These are phyloP conservation scores for Carex myosuroides DNA, from an alignment of 176 grass and related monocot genomes.

Conservation along the genomic window DNA sequence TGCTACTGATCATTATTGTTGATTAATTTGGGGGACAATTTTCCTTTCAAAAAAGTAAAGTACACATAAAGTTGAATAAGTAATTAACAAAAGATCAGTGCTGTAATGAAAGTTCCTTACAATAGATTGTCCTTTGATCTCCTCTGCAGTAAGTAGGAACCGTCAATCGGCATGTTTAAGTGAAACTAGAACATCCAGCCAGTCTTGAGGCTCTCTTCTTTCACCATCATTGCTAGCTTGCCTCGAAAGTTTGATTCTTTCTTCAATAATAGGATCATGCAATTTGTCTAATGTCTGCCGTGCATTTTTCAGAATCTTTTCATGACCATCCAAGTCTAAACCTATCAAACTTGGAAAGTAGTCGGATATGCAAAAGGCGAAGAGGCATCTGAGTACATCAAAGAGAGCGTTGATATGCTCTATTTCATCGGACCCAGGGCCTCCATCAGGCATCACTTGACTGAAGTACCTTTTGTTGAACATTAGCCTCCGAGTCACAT, in stretches of 20 bases:
- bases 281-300: background rate
- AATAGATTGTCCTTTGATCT: constrained; percentile 22
- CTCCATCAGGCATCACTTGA: background rate
- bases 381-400: constrained; percentile 3
- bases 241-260: constrained; percentile 15
- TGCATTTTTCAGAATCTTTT: constrained; percentile 16
- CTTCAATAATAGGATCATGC: constrained; percentile 30
- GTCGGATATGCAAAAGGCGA: constrained; percentile 35
- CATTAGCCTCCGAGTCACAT: constrained; percentile 29
- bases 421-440: constrained; percentile 22
- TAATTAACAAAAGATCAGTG: background rate
- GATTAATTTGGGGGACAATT: no score
- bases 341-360: constrained; percentile 29
- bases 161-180: background rate
- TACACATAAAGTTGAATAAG: background rate
- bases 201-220: constrained; percentile 7
- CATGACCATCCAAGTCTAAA: constrained; percentile 36
- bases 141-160: background rate
- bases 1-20: no score
- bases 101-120: constrained; percentile 12
- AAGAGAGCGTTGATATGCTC: constrained; percentile 34
- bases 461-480: constrained; percentile 33
- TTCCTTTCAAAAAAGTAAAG: no score
- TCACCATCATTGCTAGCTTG: background rate
- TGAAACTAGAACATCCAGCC: constrained; percentile 15